These are phyloP conservation scores for Escallonia herrerae DNA, from an alignment of 129 eudicot species.

Conservation along the genomic window DNA sequence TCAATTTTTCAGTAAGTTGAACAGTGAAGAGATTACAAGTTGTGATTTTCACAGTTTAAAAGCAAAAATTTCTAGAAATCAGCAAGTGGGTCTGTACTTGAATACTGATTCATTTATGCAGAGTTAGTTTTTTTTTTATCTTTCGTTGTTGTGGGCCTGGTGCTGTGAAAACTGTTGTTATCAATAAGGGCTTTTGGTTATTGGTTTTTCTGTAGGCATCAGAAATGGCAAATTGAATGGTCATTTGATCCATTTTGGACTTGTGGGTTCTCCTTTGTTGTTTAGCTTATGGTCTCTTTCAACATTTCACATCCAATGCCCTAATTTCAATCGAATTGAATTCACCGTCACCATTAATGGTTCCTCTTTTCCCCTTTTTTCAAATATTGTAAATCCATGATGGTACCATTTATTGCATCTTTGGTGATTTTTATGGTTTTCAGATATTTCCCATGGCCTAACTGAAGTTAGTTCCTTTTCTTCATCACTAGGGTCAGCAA, in stretches of 20 bases:
- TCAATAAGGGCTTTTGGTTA: slow-evolving; percentile 25
- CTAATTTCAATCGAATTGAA: slow-evolving; percentile 17
- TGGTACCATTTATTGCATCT: slow-evolving; percentile 13
- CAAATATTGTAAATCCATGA: neutral
- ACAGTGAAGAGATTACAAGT: neutral
- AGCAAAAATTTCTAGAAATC: neutral
- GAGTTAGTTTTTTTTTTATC: slow-evolving; percentile 3
- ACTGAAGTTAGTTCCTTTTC: slow-evolving; percentile 17
- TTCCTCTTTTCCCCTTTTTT: neutral
- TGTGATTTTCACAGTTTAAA: neutral
- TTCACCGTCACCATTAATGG: slow-evolving; percentile 19
- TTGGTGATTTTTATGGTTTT: slow-evolving; percentile 18
- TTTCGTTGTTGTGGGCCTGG: slow-evolving; percentile 17
- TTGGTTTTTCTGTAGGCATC: slow-evolving; percentile 19
- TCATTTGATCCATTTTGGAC: slow-evolving; percentile 20
- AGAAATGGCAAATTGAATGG: slow-evolving; percentile 25
- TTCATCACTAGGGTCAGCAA: slow-evolving; percentile 29
- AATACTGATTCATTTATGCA: neutral
- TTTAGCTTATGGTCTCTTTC: slow-evolving; percentile 18
- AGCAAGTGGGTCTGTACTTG: neutral
- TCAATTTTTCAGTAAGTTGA: neutral
- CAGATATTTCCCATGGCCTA: slow-evolving; percentile 37
- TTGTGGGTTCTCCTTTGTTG: slow-evolving; percentile 22
- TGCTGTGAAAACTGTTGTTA: slow-evolving; percentile 27
- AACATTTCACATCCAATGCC: slow-evolving; percentile 7